Evolutionary conservation across 257 asterid genomes (phyloP).

Genomic region (Catharanthus roseus): DNA sequence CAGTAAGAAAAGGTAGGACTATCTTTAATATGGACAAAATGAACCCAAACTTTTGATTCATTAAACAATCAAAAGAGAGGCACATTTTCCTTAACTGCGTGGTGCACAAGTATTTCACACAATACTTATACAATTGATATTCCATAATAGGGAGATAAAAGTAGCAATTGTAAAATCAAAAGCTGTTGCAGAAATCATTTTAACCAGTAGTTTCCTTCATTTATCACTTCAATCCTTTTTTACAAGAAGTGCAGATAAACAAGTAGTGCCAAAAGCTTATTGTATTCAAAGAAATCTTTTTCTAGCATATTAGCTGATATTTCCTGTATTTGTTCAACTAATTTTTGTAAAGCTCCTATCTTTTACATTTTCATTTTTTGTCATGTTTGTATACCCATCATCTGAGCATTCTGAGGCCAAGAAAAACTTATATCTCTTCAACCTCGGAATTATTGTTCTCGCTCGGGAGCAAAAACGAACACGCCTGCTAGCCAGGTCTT

Average conservation of each 20-base stretch:
- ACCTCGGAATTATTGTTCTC: too few species aligned
- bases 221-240: background rate
- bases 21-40: background rate
- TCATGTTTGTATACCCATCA: background rate
- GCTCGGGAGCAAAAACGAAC: too few species aligned
- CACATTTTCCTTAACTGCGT: background rate
- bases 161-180: background rate
- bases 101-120: background rate
- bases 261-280: background rate
- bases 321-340: background rate
- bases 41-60: background rate
- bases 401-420: background rate
- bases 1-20: background rate
- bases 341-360: background rate
- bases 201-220: background rate
- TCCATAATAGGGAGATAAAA: background rate
- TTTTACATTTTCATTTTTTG: background rate
- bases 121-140: background rate
- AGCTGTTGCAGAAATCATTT: background rate
- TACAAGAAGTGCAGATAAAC: background rate
- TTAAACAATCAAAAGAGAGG: background rate
- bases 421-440: too few species aligned
- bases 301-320: background rate
- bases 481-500: too few species aligned
- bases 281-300: background rate